phyloP scores from a whole-genome alignment of 106 monocot species.

The Dendrobium officinale region DNA sequence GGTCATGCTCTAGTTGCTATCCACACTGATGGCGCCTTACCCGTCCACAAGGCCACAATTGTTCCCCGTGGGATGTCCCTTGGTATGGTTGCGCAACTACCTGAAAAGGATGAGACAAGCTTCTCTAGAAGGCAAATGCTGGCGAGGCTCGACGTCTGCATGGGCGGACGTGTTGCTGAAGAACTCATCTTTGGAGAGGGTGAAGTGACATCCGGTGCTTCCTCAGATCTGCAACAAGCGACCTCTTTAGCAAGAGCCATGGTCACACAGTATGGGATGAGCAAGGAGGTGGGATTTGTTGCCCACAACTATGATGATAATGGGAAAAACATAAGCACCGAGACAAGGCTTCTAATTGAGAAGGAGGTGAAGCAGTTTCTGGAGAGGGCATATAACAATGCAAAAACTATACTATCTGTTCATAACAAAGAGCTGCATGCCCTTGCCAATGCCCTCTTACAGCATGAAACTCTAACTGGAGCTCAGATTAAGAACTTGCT shows the following conservation, averaged over 20 bases:
- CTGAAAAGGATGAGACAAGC: conserved; percentile 89
- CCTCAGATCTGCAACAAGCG: conserved; percentile 87
- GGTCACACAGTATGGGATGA: conserved; percentile 98
- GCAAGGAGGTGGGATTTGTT: conserved; percentile 78
- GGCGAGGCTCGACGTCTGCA: conserved; percentile 93
- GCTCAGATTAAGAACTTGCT: conserved; percentile 81
- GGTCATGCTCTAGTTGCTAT: conserved; percentile 96
- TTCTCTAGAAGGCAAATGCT: conserved; percentile 90
- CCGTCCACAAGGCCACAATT: conserved; percentile 94
- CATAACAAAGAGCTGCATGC: conserved; percentile 81
- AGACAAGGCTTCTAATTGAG: conserved; percentile 86
- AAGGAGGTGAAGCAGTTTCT: conserved; percentile 79
- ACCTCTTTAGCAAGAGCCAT: conserved; percentile 74
- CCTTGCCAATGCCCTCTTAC: conserved; percentile 81
- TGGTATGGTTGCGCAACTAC: conserved; percentile 91
- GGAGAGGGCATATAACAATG: conserved; percentile 86
- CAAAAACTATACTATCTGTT: conserved; percentile 63
- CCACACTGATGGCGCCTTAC: conserved; percentile 78
- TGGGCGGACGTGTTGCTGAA: conserved; percentile 96
- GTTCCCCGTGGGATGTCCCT: conserved; percentile 91
- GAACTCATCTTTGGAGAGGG: conserved; percentile 92
- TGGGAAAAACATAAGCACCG: conserved; percentile 95
- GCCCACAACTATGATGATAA: conserved; percentile 81
- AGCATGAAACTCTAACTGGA: conserved; percentile 84
- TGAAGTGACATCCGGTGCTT: conserved; percentile 91